These are phyloP conservation scores for Ascochyta lentis DNA, from an alignment of 2,329 filamentous ascomycete genomes.

Conservation along the genomic window DNA sequence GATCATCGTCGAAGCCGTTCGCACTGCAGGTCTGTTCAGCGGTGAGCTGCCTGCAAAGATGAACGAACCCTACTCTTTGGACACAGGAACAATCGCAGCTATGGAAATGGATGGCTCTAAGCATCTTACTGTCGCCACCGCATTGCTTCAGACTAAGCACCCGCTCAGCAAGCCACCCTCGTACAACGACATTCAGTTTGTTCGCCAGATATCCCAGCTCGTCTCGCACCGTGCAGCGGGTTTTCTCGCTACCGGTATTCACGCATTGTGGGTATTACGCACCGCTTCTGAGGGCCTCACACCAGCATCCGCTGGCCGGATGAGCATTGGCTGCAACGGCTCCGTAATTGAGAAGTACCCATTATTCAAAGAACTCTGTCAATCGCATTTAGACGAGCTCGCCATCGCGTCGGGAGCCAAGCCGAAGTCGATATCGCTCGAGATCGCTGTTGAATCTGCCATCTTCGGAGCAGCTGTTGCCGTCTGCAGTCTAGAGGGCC, in stretches of 20 bases:
- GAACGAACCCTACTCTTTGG: constrained; percentile 63
- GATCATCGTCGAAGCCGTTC: constrained; percentile 66
- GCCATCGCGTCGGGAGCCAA: constrained; percentile 50
- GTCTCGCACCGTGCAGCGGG: constrained; percentile 67
- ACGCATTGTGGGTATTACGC: constrained; percentile 66
- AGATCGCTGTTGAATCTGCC: constrained; percentile 75
- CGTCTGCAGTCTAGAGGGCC: constrained; percentile 48
- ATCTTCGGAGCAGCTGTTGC: constrained; percentile 78
- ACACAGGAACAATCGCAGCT: constrained; percentile 64
- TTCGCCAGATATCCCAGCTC: constrained; percentile 59
- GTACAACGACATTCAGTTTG: constrained; percentile 60
- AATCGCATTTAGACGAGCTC: constrained; percentile 68
- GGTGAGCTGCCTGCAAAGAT: constrained; percentile 64
- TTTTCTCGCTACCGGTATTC: constrained; percentile 68
- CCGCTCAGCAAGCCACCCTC: constrained; percentile 54
- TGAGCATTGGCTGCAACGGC: constrained; percentile 75
- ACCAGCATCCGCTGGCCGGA: constrained; percentile 43
- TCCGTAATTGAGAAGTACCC: constrained; percentile 83
- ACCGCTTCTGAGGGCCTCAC: constrained; percentile 56
- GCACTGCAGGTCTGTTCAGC: constrained; percentile 62
- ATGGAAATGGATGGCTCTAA: constrained; percentile 59
- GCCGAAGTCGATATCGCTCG: constrained; percentile 63
- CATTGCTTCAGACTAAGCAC: constrained; percentile 60
- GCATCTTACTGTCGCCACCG: constrained; percentile 48
- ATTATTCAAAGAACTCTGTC: constrained; percentile 67